These are phyloP conservation scores for Xerocomellus amylosporus DNA, from an alignment of 768 basidiomycete genomes.

Conservation along the genomic window DNA sequence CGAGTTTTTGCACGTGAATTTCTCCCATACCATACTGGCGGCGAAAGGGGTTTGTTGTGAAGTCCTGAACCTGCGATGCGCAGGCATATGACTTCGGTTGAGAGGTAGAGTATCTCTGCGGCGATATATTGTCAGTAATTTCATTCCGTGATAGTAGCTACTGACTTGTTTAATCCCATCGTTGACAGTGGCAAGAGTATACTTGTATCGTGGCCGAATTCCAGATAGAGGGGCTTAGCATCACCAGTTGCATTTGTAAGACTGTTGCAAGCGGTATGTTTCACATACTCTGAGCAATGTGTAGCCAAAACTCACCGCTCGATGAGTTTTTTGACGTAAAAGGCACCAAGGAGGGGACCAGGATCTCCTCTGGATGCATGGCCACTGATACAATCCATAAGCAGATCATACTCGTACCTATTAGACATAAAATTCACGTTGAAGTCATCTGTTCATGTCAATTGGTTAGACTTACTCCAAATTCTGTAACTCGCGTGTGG, in stretches of 20 bases:
- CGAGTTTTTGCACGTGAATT: conserved; percentile 38
- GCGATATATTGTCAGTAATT: not conserved
- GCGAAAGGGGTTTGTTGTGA: conserved; percentile 42
- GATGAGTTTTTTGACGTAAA: conserved; percentile 40
- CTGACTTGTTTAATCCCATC: conserved; percentile 38
- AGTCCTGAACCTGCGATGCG: conserved; percentile 37
- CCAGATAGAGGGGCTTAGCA: conserved; percentile 35
- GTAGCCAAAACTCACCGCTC: conserved; percentile 30
- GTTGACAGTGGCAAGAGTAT: conserved; percentile 39
- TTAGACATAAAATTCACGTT: not conserved
- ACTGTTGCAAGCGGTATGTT: conserved; percentile 12
- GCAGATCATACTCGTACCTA: conserved; percentile 41
- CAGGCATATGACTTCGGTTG: conserved; percentile 24
- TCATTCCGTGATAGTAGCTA: not conserved
- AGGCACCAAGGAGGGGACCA: conserved; percentile 38
- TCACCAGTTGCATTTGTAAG: conserved; percentile 36
- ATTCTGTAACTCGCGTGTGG: conserved; percentile 30
- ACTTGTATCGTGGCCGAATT: conserved; percentile 44
- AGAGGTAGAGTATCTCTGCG: conserved; percentile 35
- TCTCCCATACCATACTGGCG: conserved; percentile 44
- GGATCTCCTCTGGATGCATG: conserved; percentile 31
- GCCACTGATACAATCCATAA: conserved; percentile 38
- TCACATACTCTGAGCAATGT: not conserved
- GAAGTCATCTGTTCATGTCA: not conserved
- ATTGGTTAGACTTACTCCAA: conserved; percentile 33